Evolutionary conservation across 495 filamentous ascomycete genomes (phyloP).

Genomic region (Annulohypoxylon maeteangense): DNA sequence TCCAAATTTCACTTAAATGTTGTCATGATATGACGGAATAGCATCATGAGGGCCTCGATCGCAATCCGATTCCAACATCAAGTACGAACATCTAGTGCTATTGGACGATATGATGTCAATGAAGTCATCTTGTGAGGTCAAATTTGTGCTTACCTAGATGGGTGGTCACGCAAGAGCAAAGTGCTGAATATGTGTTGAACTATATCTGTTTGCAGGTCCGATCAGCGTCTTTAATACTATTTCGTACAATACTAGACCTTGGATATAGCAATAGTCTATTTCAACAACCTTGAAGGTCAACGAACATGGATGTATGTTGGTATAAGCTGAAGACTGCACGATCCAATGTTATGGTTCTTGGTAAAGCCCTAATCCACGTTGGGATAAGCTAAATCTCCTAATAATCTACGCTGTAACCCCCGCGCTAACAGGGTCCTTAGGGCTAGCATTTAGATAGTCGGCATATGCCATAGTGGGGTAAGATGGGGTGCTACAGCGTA

Average conservation of each 20-base stretch:
- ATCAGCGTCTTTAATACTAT: constrained; percentile 5
- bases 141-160: neutral
- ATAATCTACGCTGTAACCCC: constrained; percentile 11
- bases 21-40: constrained; percentile 15
- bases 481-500: neutral
- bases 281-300: neutral
- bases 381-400: constrained; percentile 6
- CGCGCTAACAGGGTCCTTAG: neutral
- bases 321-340: neutral
- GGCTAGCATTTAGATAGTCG: neutral
- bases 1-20: constrained; percentile 25
- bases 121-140: constrained; percentile 17
- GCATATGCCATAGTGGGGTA: neutral
- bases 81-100: neutral
- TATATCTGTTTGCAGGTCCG: constrained; percentile 14
- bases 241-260: constrained; percentile 6
- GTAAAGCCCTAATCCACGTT: constrained; percentile 11
- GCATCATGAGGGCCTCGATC: constrained; percentile 23
- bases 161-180: constrained; percentile 2
- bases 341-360: neutral
- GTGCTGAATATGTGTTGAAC: constrained; percentile 2
- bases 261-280: constrained; percentile 18
- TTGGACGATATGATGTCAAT: neutral
- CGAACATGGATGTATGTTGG: neutral
- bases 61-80: neutral